Evolutionary conservation across 106 monocot genomes (phyloP).

Genomic region (Dioscorea dumetorum): DNA sequence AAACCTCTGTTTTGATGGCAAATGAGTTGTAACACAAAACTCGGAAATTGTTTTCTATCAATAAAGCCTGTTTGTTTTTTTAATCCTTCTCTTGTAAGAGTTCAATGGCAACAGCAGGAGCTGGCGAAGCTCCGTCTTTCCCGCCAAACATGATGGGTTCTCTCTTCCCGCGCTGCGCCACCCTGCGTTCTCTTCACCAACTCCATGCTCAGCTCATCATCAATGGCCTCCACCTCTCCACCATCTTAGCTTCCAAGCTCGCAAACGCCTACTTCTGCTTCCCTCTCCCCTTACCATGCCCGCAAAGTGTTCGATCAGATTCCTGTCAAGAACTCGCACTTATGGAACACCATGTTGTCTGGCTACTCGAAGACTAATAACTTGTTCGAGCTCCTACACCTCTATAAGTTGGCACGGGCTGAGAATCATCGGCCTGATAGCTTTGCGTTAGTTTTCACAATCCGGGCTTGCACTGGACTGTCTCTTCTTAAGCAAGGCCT

Average conservation of each 20-base stretch:
- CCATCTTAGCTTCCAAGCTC: slow-evolving; percentile 31
- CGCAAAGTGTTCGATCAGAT: slow-evolving; percentile 29
- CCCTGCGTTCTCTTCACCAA: slow-evolving; percentile 26
- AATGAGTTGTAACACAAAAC: no score
- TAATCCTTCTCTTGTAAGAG: no score
- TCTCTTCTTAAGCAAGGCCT: slow-evolving; percentile 5
- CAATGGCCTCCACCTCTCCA: slow-evolving; percentile 24
- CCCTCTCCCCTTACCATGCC: slow-evolving; percentile 9
- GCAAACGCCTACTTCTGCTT: slow-evolving; percentile 15
- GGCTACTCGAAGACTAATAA: slow-evolving; percentile 14
- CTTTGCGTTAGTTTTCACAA: slow-evolving; percentile 29
- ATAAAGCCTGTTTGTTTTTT: no score
- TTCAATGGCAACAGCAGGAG: neutral
- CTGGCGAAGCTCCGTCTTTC: neutral
- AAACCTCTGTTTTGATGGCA: no score
- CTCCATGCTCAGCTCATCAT: slow-evolving; percentile 28
- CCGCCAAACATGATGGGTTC: slow-evolving; percentile 14
- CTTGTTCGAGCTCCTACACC: slow-evolving; percentile 13
- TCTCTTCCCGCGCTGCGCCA: slow-evolving; percentile 20
- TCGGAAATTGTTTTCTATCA: no score
- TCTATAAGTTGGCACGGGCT: slow-evolving; percentile 17
- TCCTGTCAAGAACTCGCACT: slow-evolving; percentile 9
- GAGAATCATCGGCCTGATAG: slow-evolving; percentile 16
- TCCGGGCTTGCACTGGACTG: slow-evolving; percentile 22
- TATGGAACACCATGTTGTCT: slow-evolving; percentile 46